A percentile compares a stretch with the other conserved stretches of the same genome.
phyloP scores from a whole-genome alignment of 164 flowering plant genomes.

The Vitis cinerea region DNA sequence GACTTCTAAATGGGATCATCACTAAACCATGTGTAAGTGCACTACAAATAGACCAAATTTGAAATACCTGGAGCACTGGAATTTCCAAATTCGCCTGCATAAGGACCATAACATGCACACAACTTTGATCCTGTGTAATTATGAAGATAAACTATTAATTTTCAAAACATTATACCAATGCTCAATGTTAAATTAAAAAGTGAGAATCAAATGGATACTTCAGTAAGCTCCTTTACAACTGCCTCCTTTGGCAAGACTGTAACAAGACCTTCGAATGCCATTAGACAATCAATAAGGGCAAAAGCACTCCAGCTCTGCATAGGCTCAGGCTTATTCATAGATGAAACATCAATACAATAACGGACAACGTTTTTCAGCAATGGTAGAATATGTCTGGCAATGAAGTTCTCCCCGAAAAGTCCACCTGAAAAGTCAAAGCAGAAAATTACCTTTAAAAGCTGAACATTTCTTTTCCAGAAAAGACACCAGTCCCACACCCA shows the following conservation, averaged over 20 bases:
- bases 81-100: constrained; percentile 56
- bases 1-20: too few relatives aligned
- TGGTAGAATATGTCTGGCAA: constrained; percentile 75
- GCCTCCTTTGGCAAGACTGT: constrained; percentile 54
- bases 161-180: not conserved
- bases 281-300: constrained; percentile 72
- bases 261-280: constrained; percentile 66
- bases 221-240: constrained; percentile 74
- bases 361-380: constrained; percentile 57
- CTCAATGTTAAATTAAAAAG: not conserved
- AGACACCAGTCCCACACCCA: not conserved
- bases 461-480: constrained; percentile 14
- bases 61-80: constrained; percentile 76
- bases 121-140: constrained; percentile 57
- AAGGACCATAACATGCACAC: constrained; percentile 66
- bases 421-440: constrained; percentile 55
- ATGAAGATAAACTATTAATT: constrained; percentile 10
- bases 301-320: constrained; percentile 78
- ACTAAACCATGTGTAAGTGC: too few relatives aligned
- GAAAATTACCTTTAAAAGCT: constrained; percentile 15
- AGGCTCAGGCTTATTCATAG: constrained; percentile 70
- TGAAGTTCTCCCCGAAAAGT: constrained; percentile 72
- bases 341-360: constrained; percentile 59
- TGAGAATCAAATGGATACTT: constrained; percentile 42
- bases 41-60: not conserved